phyloP scores from a whole-genome alignment of 192 early-diverging fungal genomes.

The Coemansia sp. region DNA sequence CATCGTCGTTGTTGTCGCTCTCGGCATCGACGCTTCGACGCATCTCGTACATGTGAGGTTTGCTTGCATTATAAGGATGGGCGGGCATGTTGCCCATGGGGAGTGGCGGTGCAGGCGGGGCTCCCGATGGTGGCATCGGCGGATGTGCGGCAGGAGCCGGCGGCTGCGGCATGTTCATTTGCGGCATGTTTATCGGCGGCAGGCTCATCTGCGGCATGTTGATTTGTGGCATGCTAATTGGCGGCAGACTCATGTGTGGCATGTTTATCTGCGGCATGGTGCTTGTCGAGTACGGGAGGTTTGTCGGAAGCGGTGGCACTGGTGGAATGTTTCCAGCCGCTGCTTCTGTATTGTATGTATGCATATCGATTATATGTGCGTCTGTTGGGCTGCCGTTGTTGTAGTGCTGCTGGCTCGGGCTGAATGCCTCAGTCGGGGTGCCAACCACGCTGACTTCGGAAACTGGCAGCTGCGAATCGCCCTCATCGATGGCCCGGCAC shows the following conservation, averaged over 20 bases:
- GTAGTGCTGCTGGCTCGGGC: background rate
- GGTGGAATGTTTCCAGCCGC: background rate
- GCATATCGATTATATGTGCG: background rate
- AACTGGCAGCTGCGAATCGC: background rate
- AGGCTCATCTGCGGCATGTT: too few relatives aligned
- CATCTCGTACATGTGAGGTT: background rate
- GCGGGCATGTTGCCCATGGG: background rate
- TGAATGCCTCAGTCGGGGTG: background rate
- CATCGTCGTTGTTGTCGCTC: slow-evolving; percentile 7
- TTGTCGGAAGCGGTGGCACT: background rate
- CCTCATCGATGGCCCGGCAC: slow-evolving; percentile 14
- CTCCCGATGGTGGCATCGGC: background rate
- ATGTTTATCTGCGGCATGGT: background rate
- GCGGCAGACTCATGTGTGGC: too few relatives aligned
- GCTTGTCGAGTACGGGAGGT: background rate
- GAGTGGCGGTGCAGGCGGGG: slow-evolving; percentile 5
- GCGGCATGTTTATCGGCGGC: too few relatives aligned
- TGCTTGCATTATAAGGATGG: background rate
- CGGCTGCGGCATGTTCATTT: background rate
- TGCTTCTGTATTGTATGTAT: background rate
- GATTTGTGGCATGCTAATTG: too few relatives aligned
- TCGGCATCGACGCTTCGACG: background rate
- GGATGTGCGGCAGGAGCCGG: background rate
- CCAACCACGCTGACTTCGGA: background rate
- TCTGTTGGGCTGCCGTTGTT: background rate